Percentiles rank a stretch among this genome's conserved stretches.
These are phyloP conservation scores for Metschnikowia noctiluminum DNA, from an alignment of 805 yeast genomes.

Conservation along the genomic window DNA sequence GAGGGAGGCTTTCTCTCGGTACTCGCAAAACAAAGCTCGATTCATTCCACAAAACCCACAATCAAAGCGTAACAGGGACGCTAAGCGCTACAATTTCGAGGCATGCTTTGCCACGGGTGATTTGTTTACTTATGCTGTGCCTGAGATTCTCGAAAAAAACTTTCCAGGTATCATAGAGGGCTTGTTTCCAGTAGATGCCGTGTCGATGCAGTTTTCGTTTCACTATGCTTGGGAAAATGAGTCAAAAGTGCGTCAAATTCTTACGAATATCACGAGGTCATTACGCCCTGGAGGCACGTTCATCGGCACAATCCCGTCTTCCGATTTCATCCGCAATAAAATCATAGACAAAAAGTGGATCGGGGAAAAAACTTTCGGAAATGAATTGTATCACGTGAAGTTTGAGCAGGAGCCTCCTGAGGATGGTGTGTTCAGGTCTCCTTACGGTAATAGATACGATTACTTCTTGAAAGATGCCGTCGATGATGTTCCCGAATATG, in stretches of 20 bases:
- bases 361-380: constrained; percentile 67
- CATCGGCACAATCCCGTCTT: constrained; percentile 91
- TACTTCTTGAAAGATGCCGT: constrained; percentile 89
- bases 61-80: constrained; percentile 24
- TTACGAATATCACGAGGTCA: constrained; percentile 72
- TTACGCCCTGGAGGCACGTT: constrained; percentile 82
- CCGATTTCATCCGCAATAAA: constrained; percentile 75
- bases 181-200: constrained; percentile 79
- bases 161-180: constrained; percentile 60
- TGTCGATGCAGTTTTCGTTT: constrained; percentile 86
- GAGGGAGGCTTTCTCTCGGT: constrained; percentile 78
- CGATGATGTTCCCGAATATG: constrained; percentile 94
- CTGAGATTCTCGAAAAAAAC: constrained; percentile 58
- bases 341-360: constrained; percentile 46
- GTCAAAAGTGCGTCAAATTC: constrained; percentile 65
- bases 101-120: constrained; percentile 90
- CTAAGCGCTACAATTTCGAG: constrained; percentile 59
- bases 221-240: constrained; percentile 94
- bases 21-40: constrained; percentile 47
- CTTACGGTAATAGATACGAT: constrained; percentile 80
- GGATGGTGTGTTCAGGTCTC: constrained; percentile 67
- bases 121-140: constrained; percentile 71
- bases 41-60: constrained; percentile 29
- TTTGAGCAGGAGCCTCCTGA: constrained; percentile 78
- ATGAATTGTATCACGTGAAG: constrained; percentile 73